These are phyloP conservation scores for Cicer bijugum DNA, from an alignment of 306 rosid species.

Conservation along the genomic window DNA sequence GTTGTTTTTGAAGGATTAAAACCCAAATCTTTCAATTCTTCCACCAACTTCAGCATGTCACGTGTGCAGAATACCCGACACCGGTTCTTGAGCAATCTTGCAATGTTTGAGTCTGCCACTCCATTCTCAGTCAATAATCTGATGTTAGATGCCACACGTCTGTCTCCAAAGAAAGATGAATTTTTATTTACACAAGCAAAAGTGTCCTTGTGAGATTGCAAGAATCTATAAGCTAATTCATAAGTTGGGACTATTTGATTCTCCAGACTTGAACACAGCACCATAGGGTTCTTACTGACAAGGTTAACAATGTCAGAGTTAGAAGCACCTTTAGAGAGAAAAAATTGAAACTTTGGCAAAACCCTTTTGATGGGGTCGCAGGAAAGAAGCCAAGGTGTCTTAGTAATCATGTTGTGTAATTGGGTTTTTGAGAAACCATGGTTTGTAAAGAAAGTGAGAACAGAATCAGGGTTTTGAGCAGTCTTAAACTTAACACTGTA, in stretches of 20 bases:
- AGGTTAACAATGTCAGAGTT: conserved; percentile 9
- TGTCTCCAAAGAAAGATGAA: not conserved
- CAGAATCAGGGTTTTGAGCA: not conserved
- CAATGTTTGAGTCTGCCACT: not conserved
- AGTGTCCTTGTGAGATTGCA: not conserved
- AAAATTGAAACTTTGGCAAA: conserved; percentile 40
- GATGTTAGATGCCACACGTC: not conserved
- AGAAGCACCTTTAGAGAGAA: conserved; percentile 47
- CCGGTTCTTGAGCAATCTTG: not conserved
- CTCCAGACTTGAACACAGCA: not conserved
- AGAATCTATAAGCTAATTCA: not conserved
- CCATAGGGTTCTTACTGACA: not conserved
- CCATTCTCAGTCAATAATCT: conserved; percentile 30
- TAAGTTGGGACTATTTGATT: conserved; percentile 26
- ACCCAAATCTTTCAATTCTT: conserved; percentile 54
- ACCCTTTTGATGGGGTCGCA: conserved; percentile 16
- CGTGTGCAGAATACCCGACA: not conserved
- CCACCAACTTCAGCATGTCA: conserved; percentile 32
- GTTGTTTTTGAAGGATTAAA: conserved; percentile 40
- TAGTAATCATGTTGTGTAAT: not conserved
- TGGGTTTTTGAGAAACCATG: not conserved
- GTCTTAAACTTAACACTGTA: not conserved
- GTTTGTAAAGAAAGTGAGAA: not conserved
- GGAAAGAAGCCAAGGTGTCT: not conserved
- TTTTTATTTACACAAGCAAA: not conserved